Base-by-base conservation (phyloP, 345 rosid species). In the Geranium rotundifolium region DNA sequence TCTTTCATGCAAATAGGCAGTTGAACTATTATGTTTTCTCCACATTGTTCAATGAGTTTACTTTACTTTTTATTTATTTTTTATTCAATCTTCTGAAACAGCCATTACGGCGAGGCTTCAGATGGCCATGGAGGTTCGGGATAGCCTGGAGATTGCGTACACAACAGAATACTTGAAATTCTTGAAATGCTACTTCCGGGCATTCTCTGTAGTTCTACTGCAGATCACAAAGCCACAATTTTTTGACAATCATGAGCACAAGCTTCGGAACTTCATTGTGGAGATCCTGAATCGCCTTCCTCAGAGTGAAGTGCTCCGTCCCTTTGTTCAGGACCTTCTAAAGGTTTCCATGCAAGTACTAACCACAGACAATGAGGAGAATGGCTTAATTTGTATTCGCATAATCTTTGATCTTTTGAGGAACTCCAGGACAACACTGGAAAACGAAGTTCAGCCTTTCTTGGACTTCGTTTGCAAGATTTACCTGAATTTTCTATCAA, bases 271-370 rank as follows among this genome's bases (percentile, higher is more conserved):
- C 69, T 84, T 90, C 52, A 89, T 86, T 8, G 96, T 95, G 63
- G 96, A 95, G 82, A 90, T 95, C 41, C 95, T 95, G 17, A 90
- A 90, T 71, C 96, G 95, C 37, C 84, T 95, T 10, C 97, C 97
- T 19, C 97, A 90, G 63, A 95, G 96, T 57, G 97, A 95, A 73
- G 99, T 95, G 60, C 91, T 95, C 60, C 91, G 99, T 61, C 99
- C 99, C 18, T 95, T 90, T 73, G 97, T 95, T 73, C 97, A 88
- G 80, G 95, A 95, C 66, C 91, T 95, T 19, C 81, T 95, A 72
- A 90, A 88, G 80, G 95, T 95, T 39, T 90, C 97, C 3, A 90
- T 95, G 99, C 95, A 95, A 69, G 97, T 95, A 63, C 89, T 90
- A 62, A 95, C 99, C 0, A 67, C 89, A 0, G 99, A 90, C 56